A percentile compares a stretch with the other conserved stretches of the same genome.
These are phyloP conservation scores for Zygnema cylindricum DNA, from an alignment of 139 green algal genomes.

Conservation along the genomic window DNA sequence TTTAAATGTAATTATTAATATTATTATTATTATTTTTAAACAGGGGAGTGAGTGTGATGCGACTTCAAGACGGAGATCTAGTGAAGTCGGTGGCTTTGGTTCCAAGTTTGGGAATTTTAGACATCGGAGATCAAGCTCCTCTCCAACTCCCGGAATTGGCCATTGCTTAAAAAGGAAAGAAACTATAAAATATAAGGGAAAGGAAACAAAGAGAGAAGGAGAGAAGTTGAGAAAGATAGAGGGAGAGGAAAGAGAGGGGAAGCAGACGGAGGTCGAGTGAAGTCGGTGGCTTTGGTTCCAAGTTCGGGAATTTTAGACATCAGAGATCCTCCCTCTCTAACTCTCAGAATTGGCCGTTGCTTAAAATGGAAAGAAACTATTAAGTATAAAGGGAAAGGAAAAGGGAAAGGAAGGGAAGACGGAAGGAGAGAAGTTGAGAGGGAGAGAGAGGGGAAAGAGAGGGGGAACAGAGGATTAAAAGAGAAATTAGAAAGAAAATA, in stretches of 20 bases:
- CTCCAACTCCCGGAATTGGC: background rate
- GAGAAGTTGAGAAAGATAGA: background rate
- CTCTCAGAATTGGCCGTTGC: no score
- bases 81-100: slow-evolving; percentile 20
- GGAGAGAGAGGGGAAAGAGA: no score
- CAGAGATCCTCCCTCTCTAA: no score
- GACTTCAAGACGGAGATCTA: background rate
- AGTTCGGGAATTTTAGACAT: no score
- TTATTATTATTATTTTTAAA: background rate
- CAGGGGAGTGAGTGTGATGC: slow-evolving; percentile 8
- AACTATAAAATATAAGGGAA: background rate
- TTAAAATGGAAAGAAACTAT: no score
- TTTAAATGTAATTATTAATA: no score
- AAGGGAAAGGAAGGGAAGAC: no score
- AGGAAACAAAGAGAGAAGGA: background rate
- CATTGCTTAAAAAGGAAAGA: background rate
- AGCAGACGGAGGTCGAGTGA: background rate
- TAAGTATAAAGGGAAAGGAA: no score
- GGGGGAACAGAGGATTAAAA: no score
- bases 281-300: slow-evolving; percentile 6
- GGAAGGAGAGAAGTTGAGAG: no score
- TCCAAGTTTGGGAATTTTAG: background rate
- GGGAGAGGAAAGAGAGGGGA: background rate
- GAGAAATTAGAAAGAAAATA: no score
- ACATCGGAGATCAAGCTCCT: background rate